phyloP scores from a whole-genome alignment of 2,329 filamentous ascomycete species.

The Trichoderma aggressivum region DNA sequence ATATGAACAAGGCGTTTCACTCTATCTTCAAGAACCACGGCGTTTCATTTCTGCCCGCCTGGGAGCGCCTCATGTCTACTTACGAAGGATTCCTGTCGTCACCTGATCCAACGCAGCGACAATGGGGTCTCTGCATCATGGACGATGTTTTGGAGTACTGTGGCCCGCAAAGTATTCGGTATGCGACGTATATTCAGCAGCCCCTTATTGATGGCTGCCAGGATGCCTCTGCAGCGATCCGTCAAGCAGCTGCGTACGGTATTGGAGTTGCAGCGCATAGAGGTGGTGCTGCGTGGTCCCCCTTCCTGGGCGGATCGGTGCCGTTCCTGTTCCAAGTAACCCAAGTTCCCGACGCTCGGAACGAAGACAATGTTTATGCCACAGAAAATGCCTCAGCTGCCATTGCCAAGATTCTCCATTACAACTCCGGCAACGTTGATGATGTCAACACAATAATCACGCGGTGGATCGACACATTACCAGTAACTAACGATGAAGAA shows the following conservation, averaged over 20 bases:
- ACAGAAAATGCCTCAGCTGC: slow-evolving; percentile 96
- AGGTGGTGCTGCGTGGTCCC: slow-evolving; percentile 80
- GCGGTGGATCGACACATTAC: slow-evolving; percentile 90
- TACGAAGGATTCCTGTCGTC: slow-evolving; percentile 84
- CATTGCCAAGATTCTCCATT: slow-evolving; percentile 95
- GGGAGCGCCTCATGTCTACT: slow-evolving; percentile 80
- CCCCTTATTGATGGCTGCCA: slow-evolving; percentile 83
- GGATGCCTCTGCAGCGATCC: slow-evolving; percentile 82
- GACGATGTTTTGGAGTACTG: slow-evolving; percentile 98
- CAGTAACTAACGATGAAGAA: slow-evolving; percentile 93
- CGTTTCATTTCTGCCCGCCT: slow-evolving; percentile 75
- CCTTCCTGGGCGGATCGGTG: slow-evolving; percentile 77
- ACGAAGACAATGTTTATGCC: slow-evolving; percentile 92
- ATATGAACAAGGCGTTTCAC: slow-evolving; percentile 99
- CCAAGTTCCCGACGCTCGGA: slow-evolving; percentile 74
- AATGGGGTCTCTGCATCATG: slow-evolving; percentile 99
- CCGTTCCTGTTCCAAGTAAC: slow-evolving; percentile 82
- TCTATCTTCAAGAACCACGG: slow-evolving; percentile 98
- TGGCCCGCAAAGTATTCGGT: slow-evolving; percentile 81
- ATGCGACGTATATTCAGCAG: slow-evolving; percentile 79
- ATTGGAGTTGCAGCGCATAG: slow-evolving; percentile 94
- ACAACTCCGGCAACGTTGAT: slow-evolving; percentile 71
- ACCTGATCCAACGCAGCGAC: slow-evolving; percentile 81
- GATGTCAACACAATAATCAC: slow-evolving; percentile 72
- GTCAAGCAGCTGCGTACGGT: slow-evolving; percentile 93